Evolutionary conservation across 371 early-diverging fungal species (phyloP).

Genomic region (Apophysomyces ossiformis): DNA sequence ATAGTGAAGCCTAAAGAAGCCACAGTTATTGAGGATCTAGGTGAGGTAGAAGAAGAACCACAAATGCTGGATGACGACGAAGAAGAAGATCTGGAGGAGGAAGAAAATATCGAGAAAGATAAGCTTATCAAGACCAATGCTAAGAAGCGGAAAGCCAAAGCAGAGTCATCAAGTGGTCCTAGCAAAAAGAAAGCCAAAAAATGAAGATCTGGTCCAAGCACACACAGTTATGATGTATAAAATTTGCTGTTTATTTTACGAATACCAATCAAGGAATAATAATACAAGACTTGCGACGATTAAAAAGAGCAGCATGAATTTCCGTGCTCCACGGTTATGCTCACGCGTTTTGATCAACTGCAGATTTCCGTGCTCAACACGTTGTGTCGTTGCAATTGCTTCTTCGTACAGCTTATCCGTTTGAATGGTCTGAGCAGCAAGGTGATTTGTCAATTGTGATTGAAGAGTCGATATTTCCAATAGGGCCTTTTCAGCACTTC

Average conservation of each 20-base stretch:
- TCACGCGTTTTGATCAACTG: constrained; percentile 59
- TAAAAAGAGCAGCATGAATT: constrained; percentile 66
- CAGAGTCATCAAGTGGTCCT: not conserved
- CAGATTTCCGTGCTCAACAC: constrained; percentile 63
- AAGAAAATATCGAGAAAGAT: not conserved
- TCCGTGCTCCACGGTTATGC: constrained; percentile 61
- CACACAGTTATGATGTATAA: not conserved
- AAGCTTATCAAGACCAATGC: not conserved
- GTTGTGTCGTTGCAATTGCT: constrained; percentile 63
- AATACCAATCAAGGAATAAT: constrained; percentile 78
- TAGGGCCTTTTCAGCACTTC: constrained; percentile 67
- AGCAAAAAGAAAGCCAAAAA: not conserved
- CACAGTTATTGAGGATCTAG: not conserved
- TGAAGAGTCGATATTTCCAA: constrained; percentile 73
- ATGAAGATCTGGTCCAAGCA: not conserved
- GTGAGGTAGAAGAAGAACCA: not conserved
- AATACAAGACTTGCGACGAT: constrained; percentile 67
- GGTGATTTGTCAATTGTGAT: constrained; percentile 63
- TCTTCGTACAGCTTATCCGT: constrained; percentile 73
- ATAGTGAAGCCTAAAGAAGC: not conserved
- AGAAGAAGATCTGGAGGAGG: not conserved
- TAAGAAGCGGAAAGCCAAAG: constrained; percentile 1
- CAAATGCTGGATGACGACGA: not conserved
- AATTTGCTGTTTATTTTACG: constrained; percentile 34
- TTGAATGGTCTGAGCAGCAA: constrained; percentile 69